Evolutionary conservation across 208 protist species (phyloP), one percentile per base, ranked within the genome.

Genomic region (Novymonas esmeraldas): DNA sequence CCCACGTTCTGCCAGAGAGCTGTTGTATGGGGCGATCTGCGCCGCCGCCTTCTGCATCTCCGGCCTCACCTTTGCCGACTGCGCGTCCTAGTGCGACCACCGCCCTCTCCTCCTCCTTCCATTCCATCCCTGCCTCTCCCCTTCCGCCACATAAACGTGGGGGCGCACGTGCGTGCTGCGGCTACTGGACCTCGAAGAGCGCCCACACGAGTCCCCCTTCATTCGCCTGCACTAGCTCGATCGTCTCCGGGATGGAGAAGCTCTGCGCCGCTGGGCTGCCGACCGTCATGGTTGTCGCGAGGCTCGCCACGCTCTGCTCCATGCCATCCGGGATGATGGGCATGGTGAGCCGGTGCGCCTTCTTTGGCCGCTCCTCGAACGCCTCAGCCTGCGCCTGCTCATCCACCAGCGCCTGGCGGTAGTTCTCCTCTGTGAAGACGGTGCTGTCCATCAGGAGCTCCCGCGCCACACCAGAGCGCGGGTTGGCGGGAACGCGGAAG

Each of bases 171-270:
- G 36, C 36, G n/a, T n/a, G n/a, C n/a, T n/a, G n/a, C n/a, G 6
- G 18, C 29, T 82, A 86, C 2, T 52, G 51, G 6, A 85, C 84
- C 49, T 90, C 78, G 72, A 93, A 93, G 48, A 94, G 79, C 48
- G 74, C 82, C 84, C 88, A 94, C 42, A 90, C 73, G 31, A 94
- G 73, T 50, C 85, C 85, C 16, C 85, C 85, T 24, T 89, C 73
- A 2, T 78, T 55, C 9, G 50, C 65, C 63, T 86, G 71, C 60
- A 94, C 78, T 2, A 94, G 65, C 0, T 78, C 68, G 4, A 91
- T 52, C 24, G 88, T 94, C 50, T 94, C 88, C 6, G 68, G 29
- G 2, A 81, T 73, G 46, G 87, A 78, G 64, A 84, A 94, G 36
- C 52, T 55, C 18, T 74, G 36, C 9, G 38, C 38, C 14, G 44